Percentiles rank a stretch among this genome's conserved stretches.
These are phyloP conservation scores for Loxodes magnus DNA, from an alignment of 73 alveolate genomes.

Conservation along the genomic window DNA sequence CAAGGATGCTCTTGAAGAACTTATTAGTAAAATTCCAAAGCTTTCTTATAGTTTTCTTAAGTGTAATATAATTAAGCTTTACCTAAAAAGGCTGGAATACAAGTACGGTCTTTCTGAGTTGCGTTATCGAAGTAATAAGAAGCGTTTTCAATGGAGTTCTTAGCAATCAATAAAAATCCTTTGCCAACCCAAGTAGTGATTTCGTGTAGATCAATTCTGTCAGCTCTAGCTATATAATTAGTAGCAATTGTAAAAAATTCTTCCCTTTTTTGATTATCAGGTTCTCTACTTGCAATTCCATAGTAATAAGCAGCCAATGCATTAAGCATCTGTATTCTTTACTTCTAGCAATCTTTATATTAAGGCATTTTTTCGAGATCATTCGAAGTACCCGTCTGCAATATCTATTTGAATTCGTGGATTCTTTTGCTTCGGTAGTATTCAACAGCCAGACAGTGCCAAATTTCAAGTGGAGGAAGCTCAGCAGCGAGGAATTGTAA, in stretches of 20 bases:
- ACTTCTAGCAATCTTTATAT: neutral
- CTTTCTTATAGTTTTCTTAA: constrained; percentile 8
- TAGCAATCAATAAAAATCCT: constrained; percentile 5
- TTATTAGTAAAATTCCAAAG: constrained; percentile 7
- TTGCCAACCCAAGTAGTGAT: constrained; percentile 2
- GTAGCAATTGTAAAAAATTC: constrained; percentile 6
- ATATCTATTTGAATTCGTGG: neutral
- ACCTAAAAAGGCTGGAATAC: constrained; percentile 16
- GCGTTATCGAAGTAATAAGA: constrained; percentile 9
- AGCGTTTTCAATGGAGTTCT: constrained; percentile 9
- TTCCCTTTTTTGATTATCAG: constrained; percentile 8
- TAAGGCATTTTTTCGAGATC: constrained; percentile 5
- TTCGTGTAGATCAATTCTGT: constrained; percentile 1
- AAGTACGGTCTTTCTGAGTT: neutral
- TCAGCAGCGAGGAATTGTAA: constrained; percentile 1
- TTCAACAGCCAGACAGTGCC: constrained; percentile 3
- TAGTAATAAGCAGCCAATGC: constrained; percentile 13
- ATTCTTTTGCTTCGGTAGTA: neutral
- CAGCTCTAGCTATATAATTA: constrained; percentile 5
- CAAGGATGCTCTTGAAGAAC: constrained; percentile 10
- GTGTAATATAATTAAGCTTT: constrained; percentile 4
- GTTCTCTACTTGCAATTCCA: constrained; percentile 1
- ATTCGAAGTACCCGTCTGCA: constrained; percentile 3
- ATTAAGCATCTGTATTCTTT: constrained; percentile 13
- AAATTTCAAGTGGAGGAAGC: constrained; percentile 1